Conservation (phyloP, 2,329 filamentous ascomycete genomes). For the Monosporascus sp. region DNA sequence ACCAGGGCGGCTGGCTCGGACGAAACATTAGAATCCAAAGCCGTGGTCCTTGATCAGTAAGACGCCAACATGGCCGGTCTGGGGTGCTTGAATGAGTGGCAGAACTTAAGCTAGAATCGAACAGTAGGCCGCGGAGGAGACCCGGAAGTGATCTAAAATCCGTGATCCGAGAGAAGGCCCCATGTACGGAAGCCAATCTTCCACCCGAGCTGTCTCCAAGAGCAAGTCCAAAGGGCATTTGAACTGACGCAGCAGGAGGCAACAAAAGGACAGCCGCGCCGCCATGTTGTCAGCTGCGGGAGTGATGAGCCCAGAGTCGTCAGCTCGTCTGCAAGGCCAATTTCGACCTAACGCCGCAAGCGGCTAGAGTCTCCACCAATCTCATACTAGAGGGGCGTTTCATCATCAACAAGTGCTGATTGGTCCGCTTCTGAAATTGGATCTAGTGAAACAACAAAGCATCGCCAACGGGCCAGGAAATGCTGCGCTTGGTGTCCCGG, state of each 20-base stretch:
- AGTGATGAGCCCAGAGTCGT: no score
- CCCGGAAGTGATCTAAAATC: not conserved
- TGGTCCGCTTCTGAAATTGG: constrained; percentile 4
- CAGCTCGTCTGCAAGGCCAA: no score
- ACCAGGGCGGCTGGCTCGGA: not conserved
- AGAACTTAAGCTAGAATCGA: not conserved
- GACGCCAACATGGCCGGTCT: not conserved
- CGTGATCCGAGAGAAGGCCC: not conserved
- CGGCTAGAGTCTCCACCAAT: not conserved
- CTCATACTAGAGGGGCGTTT: constrained; percentile 11
- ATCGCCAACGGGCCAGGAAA: not conserved
- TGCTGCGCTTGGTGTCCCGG: no score
- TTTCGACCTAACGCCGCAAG: no score
- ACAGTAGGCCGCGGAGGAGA: not conserved
- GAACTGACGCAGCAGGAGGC: no score
- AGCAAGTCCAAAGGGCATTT: no score
- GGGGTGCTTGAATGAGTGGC: not conserved
- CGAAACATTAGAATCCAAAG: not conserved
- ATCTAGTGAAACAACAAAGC: constrained; percentile 10
- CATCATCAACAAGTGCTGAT: constrained; percentile 4
- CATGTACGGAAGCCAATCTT: not conserved
- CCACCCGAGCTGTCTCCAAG: no score
- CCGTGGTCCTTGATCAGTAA: not conserved
- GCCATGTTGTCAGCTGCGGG: no score
- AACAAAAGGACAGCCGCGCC: no score